Conservation (phyloP, 768 basidiomycete genomes). For the Leccinum uliginosum region DNA sequence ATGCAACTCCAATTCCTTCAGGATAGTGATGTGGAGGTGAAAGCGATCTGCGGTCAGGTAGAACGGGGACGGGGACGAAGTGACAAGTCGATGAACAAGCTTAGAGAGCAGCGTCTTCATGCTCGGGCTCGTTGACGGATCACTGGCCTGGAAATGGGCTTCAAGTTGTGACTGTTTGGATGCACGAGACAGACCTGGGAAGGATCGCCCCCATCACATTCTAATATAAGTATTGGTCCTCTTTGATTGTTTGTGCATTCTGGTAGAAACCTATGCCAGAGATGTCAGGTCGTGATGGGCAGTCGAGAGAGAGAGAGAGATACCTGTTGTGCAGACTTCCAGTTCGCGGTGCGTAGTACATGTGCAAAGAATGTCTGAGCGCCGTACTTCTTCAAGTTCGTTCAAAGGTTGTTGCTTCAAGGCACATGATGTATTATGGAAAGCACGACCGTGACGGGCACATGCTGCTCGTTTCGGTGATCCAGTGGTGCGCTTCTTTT, state of each 20-base stretch:
- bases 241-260: conserved; percentile 79
- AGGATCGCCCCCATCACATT: conserved; percentile 73
- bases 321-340: conserved; percentile 86
- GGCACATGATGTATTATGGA: no score
- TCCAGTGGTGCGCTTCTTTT: no score
- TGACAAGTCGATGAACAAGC: conserved; percentile 71
- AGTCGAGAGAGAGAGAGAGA: neutral
- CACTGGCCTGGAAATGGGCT: conserved; percentile 56
- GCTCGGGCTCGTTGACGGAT: conserved; percentile 51
- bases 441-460: no score
- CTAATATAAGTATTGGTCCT: conserved; percentile 82
- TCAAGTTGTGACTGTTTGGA: neutral
- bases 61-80: conserved; percentile 58
- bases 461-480: no score
- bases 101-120: conserved; percentile 70
- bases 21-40: conserved; percentile 66
- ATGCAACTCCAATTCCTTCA: conserved; percentile 61
- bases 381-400: conserved; percentile 81
- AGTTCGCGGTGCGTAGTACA: conserved; percentile 69
- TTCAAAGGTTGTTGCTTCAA: conserved; percentile 75
- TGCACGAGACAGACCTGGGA: conserved; percentile 48
- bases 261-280: conserved; percentile 59
- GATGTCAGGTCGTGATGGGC: conserved; percentile 1
- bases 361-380: conserved; percentile 84
- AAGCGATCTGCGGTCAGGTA: conserved; percentile 71